Evolutionary conservation across 1,284 basidiomycete genomes (phyloP), one percentile per base, ranked within the genome.

Genomic region (Rhodotorula glutinis): DNA sequence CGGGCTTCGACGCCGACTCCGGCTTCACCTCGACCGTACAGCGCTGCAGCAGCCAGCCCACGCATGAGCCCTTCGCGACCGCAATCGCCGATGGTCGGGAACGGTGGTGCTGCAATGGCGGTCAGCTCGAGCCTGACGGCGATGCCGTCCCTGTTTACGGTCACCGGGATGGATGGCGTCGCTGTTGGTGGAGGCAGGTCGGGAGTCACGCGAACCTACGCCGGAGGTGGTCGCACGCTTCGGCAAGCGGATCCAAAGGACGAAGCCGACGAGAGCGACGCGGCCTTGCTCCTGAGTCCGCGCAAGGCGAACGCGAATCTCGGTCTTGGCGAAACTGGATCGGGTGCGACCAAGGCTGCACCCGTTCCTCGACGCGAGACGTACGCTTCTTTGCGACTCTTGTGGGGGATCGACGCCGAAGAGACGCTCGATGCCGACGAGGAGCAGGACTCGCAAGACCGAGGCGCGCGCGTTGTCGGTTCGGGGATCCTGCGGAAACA

Each of bases 321-420:
- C 33, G 33, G 33, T 38, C 27, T 25, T 10, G 23, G 44, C 51
- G 44, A 52, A 52, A 23, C 44, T 52, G 1, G 10, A 53, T 2
- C 60, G 47, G 21, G 40, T 38, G 40, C 30, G 53, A 2, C 43
- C n/a, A 14, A 19, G 46, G 21, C 57, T 33, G n/a, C 53, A 14
- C 60, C 60, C 13, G 46, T 56, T 1, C 23, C 57, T 25, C 44
- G 46, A 13, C 46, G 65, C 13, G 56, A 64, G 41, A 55, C 60
- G 10, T 67, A 65, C n/a, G 56, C 67, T 4, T 53, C 63, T 0
- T 41, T 72, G 41, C 62, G 67, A 10, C 21, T 41, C 21, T 41
- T 53, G 27, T 67, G 62, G 67, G 70, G 70, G 2, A 62, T 69
- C 30, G 65, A 66, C 29, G 70, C 65, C 46, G 70, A 72, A 33